phyloP scores from a whole-genome alignment of 768 basidiomycete species.

The Tubosaeta brunneosetosa region DNA sequence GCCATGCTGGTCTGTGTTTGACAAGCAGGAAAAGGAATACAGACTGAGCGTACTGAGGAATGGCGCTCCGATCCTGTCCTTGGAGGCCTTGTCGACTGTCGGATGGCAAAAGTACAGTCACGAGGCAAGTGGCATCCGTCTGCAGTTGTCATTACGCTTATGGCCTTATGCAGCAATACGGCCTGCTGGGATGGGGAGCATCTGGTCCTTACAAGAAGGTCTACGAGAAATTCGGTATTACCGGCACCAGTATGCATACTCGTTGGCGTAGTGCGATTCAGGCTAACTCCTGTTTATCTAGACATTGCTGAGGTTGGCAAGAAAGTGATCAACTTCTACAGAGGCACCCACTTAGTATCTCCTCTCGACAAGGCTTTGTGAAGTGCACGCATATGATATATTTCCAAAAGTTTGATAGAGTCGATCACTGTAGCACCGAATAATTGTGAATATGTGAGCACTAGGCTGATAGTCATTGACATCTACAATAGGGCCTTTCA shows the following conservation, averaged over 20 bases:
- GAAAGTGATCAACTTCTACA: slow-evolving; percentile 87
- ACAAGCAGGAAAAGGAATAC: slow-evolving; percentile 77
- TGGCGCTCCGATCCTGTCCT: slow-evolving; percentile 83
- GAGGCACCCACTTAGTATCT: slow-evolving; percentile 65
- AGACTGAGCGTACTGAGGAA: slow-evolving; percentile 79
- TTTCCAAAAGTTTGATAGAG: not conserved
- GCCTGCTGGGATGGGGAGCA: slow-evolving; percentile 73
- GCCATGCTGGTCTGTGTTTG: slow-evolving; percentile 88
- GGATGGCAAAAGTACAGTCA: slow-evolving; percentile 92
- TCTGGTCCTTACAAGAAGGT: slow-evolving; percentile 89
- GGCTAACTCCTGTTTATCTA: slow-evolving; percentile 21
- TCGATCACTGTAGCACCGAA: slow-evolving; percentile 10
- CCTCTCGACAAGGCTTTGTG: slow-evolving; percentile 72
- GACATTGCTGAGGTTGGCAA: slow-evolving; percentile 78
- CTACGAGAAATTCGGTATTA: slow-evolving; percentile 88
- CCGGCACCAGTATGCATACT: slow-evolving; percentile 55
- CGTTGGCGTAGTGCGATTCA: not conserved
- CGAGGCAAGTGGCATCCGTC: slow-evolving; percentile 43
- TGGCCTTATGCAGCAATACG: slow-evolving; percentile 51
- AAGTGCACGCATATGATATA: not conserved
- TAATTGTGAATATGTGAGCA: slow-evolving; percentile 14
- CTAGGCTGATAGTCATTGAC: slow-evolving; percentile 5
- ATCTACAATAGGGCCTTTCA: slow-evolving; percentile 19
- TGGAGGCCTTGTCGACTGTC: slow-evolving; percentile 78
- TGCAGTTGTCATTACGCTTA: not conserved